Evolutionary conservation across 768 basidiomycete species (phyloP).

Genomic region (Hygrophorus russula): DNA sequence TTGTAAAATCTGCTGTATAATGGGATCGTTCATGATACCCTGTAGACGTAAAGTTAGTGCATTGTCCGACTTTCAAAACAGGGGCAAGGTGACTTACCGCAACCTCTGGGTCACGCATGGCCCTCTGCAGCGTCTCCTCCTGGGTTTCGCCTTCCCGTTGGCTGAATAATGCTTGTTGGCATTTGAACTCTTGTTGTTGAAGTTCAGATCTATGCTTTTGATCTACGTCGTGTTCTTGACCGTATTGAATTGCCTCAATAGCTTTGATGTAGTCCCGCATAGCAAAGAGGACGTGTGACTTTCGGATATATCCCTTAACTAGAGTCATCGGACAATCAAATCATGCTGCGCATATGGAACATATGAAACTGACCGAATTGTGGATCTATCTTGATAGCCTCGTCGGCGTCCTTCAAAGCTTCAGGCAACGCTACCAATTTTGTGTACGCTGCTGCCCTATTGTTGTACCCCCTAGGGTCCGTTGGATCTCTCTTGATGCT

Average conservation of each 20-base stretch:
- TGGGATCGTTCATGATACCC: constrained; percentile 79
- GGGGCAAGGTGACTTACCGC: constrained; percentile 42
- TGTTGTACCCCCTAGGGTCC: constrained; percentile 92
- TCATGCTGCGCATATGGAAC: constrained; percentile 4
- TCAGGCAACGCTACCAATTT: constrained; percentile 91
- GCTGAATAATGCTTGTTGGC: constrained; percentile 64
- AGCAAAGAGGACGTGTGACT: constrained; percentile 69
- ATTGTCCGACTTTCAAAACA: constrained; percentile 1
- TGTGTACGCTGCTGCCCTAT: constrained; percentile 95
- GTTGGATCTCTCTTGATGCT: constrained; percentile 91
- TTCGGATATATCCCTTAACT: constrained; percentile 96
- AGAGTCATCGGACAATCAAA: not conserved
- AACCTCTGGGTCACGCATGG: constrained; percentile 96
- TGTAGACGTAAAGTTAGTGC: constrained; percentile 18
- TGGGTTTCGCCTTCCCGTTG: constrained; percentile 81
- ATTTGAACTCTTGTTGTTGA: constrained; percentile 66
- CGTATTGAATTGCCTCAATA: constrained; percentile 71
- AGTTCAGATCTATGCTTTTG: constrained; percentile 81
- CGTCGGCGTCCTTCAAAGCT: constrained; percentile 90
- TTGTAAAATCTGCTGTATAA: constrained; percentile 92
- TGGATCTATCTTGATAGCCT: constrained; percentile 87
- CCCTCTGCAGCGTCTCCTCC: constrained; percentile 85
- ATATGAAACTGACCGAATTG: constrained; percentile 48
- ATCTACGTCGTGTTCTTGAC: constrained; percentile 68
- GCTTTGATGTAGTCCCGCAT: constrained; percentile 93